Conservation (phyloP, 495 filamentous ascomycete genomes). For the Bryoglossum gracile region DNA sequence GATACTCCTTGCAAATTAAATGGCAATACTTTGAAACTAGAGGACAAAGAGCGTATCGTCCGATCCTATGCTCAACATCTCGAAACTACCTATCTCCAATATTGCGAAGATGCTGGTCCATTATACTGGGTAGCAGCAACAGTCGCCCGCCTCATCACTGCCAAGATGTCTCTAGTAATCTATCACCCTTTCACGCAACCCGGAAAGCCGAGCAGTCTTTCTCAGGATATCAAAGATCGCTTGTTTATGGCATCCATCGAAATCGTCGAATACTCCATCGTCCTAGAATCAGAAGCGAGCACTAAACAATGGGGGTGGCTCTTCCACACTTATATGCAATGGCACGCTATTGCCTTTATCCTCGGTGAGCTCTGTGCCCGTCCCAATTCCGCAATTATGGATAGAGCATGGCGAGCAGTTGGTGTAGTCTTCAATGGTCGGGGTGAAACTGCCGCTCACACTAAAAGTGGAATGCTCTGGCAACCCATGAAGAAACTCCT, state of each 20-base stretch:
- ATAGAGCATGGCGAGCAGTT: slow-evolving; percentile 76
- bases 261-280: slow-evolving; percentile 63
- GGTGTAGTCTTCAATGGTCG: slow-evolving; percentile 50
- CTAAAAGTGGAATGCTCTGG: slow-evolving; percentile 61
- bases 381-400: slow-evolving; percentile 49
- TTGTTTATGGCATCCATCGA: slow-evolving; percentile 71
- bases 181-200: slow-evolving; percentile 22
- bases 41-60: slow-evolving; percentile 58
- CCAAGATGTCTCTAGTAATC: slow-evolving; percentile 45
- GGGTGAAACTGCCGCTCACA: slow-evolving; percentile 43
- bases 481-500: slow-evolving; percentile 64
- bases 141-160: slow-evolving; percentile 33
- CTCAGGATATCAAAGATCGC: slow-evolving; percentile 57
- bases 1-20: background rate
- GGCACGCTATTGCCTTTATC: slow-evolving; percentile 71
- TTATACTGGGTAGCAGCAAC: slow-evolving; percentile 66
- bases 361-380: slow-evolving; percentile 73
- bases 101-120: slow-evolving; percentile 51
- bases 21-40: slow-evolving; percentile 31
- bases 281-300: slow-evolving; percentile 52
- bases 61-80: slow-evolving; percentile 53
- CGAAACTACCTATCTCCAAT: slow-evolving; percentile 57
- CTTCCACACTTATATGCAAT: slow-evolving; percentile 73
- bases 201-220: slow-evolving; percentile 33
- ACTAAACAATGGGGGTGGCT: slow-evolving; percentile 72